These are phyloP conservation scores for Trypanosoma grayi DNA, from an alignment of 208 protist genomes.

Conservation along the genomic window DNA sequence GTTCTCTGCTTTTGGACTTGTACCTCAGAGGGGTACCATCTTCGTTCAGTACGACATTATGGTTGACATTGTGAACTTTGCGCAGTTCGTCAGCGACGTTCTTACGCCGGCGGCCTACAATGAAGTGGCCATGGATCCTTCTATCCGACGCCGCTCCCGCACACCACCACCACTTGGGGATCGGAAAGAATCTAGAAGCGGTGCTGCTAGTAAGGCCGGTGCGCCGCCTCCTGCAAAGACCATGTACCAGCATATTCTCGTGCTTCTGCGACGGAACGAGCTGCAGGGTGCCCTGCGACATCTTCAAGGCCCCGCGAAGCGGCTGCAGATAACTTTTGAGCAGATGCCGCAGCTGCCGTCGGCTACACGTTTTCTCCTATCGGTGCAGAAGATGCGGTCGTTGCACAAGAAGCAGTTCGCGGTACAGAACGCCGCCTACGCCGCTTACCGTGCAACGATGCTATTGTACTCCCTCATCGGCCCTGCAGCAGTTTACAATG, in stretches of 20 bases:
- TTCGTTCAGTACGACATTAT: constrained; percentile 73
- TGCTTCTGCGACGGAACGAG: constrained; percentile 69
- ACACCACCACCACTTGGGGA: neutral
- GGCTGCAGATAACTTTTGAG: constrained; percentile 27
- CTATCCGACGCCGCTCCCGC: constrained; percentile 6
- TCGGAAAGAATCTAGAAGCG: neutral
- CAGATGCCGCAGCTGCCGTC: constrained; percentile 13
- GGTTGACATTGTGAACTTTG: constrained; percentile 56
- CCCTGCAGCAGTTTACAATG: constrained; percentile 57
- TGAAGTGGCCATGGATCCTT: constrained; percentile 2
- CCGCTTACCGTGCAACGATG: constrained; percentile 69
- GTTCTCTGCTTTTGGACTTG: constrained; percentile 58
- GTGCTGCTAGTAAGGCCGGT: neutral
- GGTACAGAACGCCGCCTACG: constrained; percentile 55
- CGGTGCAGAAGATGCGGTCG: constrained; percentile 52
- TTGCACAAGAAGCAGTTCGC: constrained; percentile 63
- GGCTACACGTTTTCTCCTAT: constrained; percentile 35
- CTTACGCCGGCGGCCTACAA: constrained; percentile 34
- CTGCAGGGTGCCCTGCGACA: constrained; percentile 30
- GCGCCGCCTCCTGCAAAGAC: neutral
- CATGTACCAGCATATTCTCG: constrained; percentile 45
- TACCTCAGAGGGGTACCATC: constrained; percentile 37
- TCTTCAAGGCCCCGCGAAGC: constrained; percentile 24
- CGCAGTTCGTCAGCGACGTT: constrained; percentile 53
- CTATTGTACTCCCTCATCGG: constrained; percentile 59